A percentile compares a stretch with the other conserved stretches of the same genome.
These are phyloP conservation scores for Xylogone sp. DNA, from an alignment of 2,329 filamentous ascomycete genomes.

Conservation along the genomic window DNA sequence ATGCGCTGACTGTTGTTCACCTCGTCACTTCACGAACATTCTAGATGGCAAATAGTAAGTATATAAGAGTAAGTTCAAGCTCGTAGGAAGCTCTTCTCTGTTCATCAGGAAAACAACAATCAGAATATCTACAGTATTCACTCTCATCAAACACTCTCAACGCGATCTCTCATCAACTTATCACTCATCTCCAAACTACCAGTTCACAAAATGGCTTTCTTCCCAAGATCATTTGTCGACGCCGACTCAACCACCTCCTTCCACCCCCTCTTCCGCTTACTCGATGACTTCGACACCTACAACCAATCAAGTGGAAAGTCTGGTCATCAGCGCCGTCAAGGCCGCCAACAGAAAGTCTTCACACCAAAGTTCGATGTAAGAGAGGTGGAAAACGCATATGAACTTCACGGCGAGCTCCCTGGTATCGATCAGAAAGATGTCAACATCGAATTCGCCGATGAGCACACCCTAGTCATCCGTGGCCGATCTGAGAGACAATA, in stretches of 20 bases:
- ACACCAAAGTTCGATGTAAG: constrained; percentile 73
- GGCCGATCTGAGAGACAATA: constrained; percentile 47
- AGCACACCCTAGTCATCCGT: constrained; percentile 66
- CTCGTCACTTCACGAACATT: too few species aligned
- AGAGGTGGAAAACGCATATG: constrained; percentile 64
- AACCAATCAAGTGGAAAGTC: constrained; percentile 13
- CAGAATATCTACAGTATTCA: too few species aligned
- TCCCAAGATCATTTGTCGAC: constrained; percentile 41
- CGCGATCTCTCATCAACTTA: too few species aligned
- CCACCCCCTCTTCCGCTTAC: constrained; percentile 55
- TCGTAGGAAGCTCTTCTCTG: too few species aligned
- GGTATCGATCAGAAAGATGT: constrained; percentile 70
- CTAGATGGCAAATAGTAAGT: too few species aligned
- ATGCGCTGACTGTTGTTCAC: too few species aligned
- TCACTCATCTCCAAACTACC: too few species aligned
- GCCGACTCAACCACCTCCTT: constrained; percentile 33
- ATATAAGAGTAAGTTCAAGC: too few species aligned
- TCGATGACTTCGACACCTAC: constrained; percentile 58
- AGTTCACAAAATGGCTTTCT: constrained; percentile 50
- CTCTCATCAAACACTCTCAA: too few species aligned
- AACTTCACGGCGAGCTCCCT: constrained; percentile 76
- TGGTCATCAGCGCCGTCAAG: too few species aligned
- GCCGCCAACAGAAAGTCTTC: constrained; percentile 38
- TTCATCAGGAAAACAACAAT: too few species aligned
- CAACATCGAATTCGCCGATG: constrained; percentile 72